These are phyloP conservation scores for Metschnikowia henanensis DNA, from an alignment of 805 yeast genomes.

Conservation along the genomic window DNA sequence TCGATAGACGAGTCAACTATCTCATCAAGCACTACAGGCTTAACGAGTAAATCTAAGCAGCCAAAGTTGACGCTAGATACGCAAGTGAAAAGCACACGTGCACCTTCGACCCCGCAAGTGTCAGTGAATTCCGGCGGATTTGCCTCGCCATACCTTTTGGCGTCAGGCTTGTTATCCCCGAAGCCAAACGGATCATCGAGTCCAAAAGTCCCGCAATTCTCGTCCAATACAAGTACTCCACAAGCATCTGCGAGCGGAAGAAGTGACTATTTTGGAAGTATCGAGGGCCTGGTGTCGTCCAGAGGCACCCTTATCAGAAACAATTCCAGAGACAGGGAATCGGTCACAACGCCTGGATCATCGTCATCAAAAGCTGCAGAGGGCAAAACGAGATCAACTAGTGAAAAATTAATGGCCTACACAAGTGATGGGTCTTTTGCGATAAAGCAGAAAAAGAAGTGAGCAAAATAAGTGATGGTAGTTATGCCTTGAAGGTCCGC, in stretches of 20 bases:
- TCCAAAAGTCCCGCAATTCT: conserved; percentile 4
- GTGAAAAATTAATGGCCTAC: conserved; percentile 42
- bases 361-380: background rate
- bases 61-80: conserved; percentile 39
- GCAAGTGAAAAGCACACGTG: conserved; percentile 20
- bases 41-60: conserved; percentile 8
- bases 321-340: conserved; percentile 3
- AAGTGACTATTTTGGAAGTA: conserved; percentile 15
- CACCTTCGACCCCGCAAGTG: conserved; percentile 42
- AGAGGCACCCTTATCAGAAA: conserved; percentile 5
- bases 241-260: conserved; percentile 5
- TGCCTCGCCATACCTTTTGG: conserved; percentile 66
- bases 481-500: too few species aligned
- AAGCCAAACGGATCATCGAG: conserved; percentile 22
- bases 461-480: too few species aligned
- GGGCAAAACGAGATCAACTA: background rate
- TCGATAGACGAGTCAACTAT: conserved; percentile 35
- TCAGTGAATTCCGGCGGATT: conserved; percentile 44
- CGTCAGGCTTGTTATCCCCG: conserved; percentile 62
- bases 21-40: conserved; percentile 22
- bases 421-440: conserved; percentile 41
- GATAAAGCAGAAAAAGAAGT: conserved; percentile 32
- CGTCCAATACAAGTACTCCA: conserved; percentile 9
- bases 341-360: conserved; percentile 4
- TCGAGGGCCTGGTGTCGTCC: conserved; percentile 6